Base-by-base conservation (phyloP, 129 eudicot species). In the Calendula officinalis region DNA sequence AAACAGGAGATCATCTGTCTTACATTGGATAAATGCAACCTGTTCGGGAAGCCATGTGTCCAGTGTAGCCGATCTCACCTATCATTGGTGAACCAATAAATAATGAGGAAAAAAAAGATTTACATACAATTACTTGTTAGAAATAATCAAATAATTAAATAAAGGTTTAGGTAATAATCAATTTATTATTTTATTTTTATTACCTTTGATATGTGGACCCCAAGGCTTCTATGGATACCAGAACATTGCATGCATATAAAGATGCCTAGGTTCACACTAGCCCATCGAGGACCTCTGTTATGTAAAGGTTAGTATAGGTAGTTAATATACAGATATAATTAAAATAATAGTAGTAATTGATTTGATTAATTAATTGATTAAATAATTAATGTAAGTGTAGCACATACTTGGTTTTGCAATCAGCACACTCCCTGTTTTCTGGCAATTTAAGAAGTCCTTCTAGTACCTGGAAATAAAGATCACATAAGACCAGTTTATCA, bases 211-310 rank as follows among this genome's bases (percentile, higher is more conserved):
- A 90, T 84, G 75, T 90, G 97, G 66, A 90, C 95, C 57, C 97
- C 97, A 54, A 90, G 97, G 75, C 86, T 90, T 59, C 97, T 87
- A 76, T 86, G 97, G 55, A 90, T 95, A 35, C 97, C 97, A 43
- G 97, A 90, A 83, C 97, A 90, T 70, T 90, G 95, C 38, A 86
- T 90, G 80, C 97, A 86, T 39, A 90, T 82, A 73, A 90, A 84
- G 56, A 90, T 82, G 3, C 97, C 97, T 0, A 90, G 83, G 82
- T 90, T 90, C 63, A 90, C 80, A 66, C 89, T 86, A 70, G 97
- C 97, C 97, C 95, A 90, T 80, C 86, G 92, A 1, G 95, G 97
- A 83, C 96, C 98, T 80, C 98, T 92, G 85, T 42, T 61, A 71
- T 43, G 51, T 10, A 54, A 45, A 70, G 13, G 48, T 40, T 61